Percentiles rank a stretch among this genome's conserved stretches.
Evolutionary conservation across 2,329 filamentous ascomycete species (phyloP).

Genomic region (Magnaporthiopsis rhizophila): DNA sequence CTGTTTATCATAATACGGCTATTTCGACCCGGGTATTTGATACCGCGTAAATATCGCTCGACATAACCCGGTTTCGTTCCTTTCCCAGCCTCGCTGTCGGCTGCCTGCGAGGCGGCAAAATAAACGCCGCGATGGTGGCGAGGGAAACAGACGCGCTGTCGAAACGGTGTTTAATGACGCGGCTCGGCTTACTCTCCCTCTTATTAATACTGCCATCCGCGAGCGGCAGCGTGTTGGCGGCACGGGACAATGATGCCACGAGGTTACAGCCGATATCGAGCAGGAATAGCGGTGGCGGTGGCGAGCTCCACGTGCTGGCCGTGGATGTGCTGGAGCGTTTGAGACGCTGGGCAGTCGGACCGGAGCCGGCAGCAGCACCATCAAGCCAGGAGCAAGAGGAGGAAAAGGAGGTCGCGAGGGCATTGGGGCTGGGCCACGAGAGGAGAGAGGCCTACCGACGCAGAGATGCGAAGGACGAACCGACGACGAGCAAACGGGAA

Average conservation of each 20-base stretch:
- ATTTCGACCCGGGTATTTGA: not conserved
- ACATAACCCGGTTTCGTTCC: not conserved
- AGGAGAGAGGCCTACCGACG: not conserved
- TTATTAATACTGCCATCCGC: slow-evolving; percentile 1
- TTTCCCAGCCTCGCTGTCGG: not conserved
- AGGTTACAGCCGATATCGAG: not conserved
- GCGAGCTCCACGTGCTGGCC: not conserved
- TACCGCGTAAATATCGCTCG: not conserved
- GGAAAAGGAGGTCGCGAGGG: slow-evolving; percentile 9
- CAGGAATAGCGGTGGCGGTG: not conserved
- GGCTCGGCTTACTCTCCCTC: not conserved
- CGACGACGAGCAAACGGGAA: not conserved
- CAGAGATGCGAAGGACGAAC: not conserved
- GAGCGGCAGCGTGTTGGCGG: slow-evolving; percentile 4
- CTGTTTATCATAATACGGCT: not conserved
- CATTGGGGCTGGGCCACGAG: slow-evolving; percentile 7
- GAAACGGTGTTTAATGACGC: slow-evolving; percentile 1
- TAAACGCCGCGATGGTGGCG: not conserved
- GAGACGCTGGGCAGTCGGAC: slow-evolving; percentile 1
- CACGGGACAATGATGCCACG: not conserved
- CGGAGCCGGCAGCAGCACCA: not conserved
- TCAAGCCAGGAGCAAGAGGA: slow-evolving; percentile 8
- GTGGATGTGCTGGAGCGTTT: slow-evolving; percentile 1
- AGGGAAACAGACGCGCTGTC: slow-evolving; percentile 1
- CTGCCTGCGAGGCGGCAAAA: not conserved